Evolutionary conservation across 805 yeast genomes (phyloP), one percentile per base, ranked within the genome.

Genomic region (Wickerhamiella occidentalis): DNA sequence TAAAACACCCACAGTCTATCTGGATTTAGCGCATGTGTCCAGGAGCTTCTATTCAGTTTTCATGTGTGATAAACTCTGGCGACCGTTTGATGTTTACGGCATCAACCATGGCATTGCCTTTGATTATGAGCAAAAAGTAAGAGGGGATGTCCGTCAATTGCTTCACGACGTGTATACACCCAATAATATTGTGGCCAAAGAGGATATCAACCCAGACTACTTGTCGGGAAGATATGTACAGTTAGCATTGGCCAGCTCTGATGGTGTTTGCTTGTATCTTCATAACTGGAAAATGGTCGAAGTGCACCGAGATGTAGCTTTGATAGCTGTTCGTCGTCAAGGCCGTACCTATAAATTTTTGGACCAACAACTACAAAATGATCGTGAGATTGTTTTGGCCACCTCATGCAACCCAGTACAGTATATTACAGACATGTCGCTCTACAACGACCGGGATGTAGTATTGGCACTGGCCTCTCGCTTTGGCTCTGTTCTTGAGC

Each of bases 341-440:
- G 42, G 42, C 12, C 25, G 42, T 3, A 38, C 26, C 17, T 38
- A 21, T 13, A 22, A 22, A 21, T 38, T 38, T 21, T 12, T 22
- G 21, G 15, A 19, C 19, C 21, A 18, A 21, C 42, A 22, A 21
- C 19, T 38, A 21, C 25, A 38, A 15, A 38, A 38, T 21, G 42
- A 38, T 13, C 42, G 42, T 38, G 42, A 38, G 19, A 22, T 38
- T 38, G 25, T 19, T 21, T 21, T 38, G 25, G 42, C 42, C 13
- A 22, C 42, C 18, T 19, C 28, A 3, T 33, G 38, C 19, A 33
- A 33, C 11, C 38, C 38, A 9, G 19, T 17, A n/a, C 38, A 33
- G 11, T 33, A 33, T 33, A 33, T 33, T 19, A 38, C 42, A 3
- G 42, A 38, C 12, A 13, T 19, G 26, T 19, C 26, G 11, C 42